Conservation (phyloP, 2,329 filamentous ascomycete species). For the Cladophialophora carrionii region DNA sequence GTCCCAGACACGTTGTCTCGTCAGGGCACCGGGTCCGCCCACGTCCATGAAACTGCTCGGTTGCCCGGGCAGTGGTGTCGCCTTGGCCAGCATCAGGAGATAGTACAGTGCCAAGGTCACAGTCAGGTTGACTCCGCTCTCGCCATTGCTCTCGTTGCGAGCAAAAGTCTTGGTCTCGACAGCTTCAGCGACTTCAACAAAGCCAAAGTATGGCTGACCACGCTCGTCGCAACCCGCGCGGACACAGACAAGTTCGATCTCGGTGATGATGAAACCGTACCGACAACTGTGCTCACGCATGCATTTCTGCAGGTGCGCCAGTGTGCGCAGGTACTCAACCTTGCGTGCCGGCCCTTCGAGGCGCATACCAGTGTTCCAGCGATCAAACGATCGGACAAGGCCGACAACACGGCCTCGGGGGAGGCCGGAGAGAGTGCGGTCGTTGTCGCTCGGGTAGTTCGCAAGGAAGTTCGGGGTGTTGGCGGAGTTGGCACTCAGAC, state of each 20-base stretch:
- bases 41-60: slow-evolving; percentile 63
- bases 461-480: slow-evolving; percentile 57
- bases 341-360: slow-evolving; percentile 80
- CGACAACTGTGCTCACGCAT: slow-evolving; percentile 94
- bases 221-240: slow-evolving; percentile 71
- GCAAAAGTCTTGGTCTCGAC: slow-evolving; percentile 56
- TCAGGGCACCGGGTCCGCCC: slow-evolving; percentile 61
- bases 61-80: slow-evolving; percentile 61
- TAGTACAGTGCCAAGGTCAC: slow-evolving; percentile 65
- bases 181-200: slow-evolving; percentile 70
- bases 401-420: slow-evolving; percentile 71
- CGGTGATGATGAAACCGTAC: slow-evolving; percentile 94
- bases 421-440: slow-evolving; percentile 53
- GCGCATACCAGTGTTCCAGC: slow-evolving; percentile 95
- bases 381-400: slow-evolving; percentile 87
- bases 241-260: slow-evolving; percentile 91
- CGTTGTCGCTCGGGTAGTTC: slow-evolving; percentile 57
- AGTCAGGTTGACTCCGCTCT: slow-evolving; percentile 53
- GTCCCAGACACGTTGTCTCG: slow-evolving; percentile 57
- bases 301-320: slow-evolving; percentile 81
- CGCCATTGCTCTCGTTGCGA: slow-evolving; percentile 24
- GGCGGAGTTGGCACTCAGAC: slow-evolving; percentile 45
- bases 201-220: slow-evolving; percentile 80
- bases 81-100: slow-evolving; percentile 67
- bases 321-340: slow-evolving; percentile 83